A percentile compares a stretch with the other conserved stretches of the same genome.
Evolutionary conservation across 441 rosid genomes (phyloP).

Genomic region (Cnidoscolus chayamansa): DNA sequence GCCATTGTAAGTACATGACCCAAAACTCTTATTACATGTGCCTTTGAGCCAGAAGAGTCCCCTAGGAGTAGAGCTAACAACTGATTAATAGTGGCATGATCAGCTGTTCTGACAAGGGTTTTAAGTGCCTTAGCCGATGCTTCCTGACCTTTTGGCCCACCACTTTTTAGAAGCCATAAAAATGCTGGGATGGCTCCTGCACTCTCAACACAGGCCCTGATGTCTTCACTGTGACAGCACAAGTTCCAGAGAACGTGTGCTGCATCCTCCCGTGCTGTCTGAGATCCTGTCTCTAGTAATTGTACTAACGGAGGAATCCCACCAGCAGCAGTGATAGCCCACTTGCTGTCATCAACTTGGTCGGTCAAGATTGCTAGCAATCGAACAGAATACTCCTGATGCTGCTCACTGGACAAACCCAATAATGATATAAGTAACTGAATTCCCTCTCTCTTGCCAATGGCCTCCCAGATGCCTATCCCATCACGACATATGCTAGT

Average conservation of each 20-base stretch:
- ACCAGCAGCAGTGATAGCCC: slow-evolving; percentile 95
- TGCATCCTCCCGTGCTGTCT: slow-evolving; percentile 82
- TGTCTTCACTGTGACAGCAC: slow-evolving; percentile 82
- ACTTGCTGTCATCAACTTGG: slow-evolving; percentile 86
- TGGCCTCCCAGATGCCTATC: slow-evolving; percentile 71
- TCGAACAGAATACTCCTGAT: slow-evolving; percentile 70
- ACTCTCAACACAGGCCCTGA: slow-evolving; percentile 79
- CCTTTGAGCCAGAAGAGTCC: slow-evolving; percentile 64
- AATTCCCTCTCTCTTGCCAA: slow-evolving; percentile 77
- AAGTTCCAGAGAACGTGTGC: slow-evolving; percentile 70
- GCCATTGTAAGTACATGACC: slow-evolving; percentile 83
- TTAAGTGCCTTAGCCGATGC: slow-evolving; percentile 59
- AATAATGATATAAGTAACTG: slow-evolving; percentile 70
- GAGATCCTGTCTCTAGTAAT: slow-evolving; percentile 70
- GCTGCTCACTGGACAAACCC: slow-evolving; percentile 83
- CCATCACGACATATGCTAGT: slow-evolving; percentile 52
- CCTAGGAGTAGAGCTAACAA: slow-evolving; percentile 68
- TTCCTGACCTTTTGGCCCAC: slow-evolving; percentile 73
- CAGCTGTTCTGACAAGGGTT: slow-evolving; percentile 61
- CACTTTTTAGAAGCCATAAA: slow-evolving; percentile 63
- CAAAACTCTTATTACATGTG: slow-evolving; percentile 60
- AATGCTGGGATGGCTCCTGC: slow-evolving; percentile 82
- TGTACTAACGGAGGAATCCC: slow-evolving; percentile 93
- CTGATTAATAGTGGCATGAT: slow-evolving; percentile 76
- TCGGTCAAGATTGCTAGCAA: slow-evolving; percentile 73